Evolutionary conservation across 208 protist genomes (phyloP), one percentile per base, ranked within the genome.

Genomic region (Acanthamoeba healyi): DNA sequence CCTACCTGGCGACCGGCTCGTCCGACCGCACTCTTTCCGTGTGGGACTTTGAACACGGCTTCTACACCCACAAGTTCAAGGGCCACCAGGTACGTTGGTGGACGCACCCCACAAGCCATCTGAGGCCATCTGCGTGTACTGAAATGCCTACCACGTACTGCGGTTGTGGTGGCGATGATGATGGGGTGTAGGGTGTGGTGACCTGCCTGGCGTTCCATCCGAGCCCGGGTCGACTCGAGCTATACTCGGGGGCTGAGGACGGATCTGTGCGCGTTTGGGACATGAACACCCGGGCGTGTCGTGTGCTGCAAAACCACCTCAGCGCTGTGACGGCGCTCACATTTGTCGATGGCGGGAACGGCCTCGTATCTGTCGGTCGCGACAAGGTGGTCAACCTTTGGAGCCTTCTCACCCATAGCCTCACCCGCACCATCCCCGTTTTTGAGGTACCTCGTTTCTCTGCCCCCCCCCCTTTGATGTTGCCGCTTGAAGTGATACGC

Each of bases 11-110:
- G 26, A 94, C 82, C 34, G 95, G 89, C 49, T 95, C 95, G 14
- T 86, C 81, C 46, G 96, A 97, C 74, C 92, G 77, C 58, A 96
- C 63, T 0, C 49, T 96, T 56, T 38, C 72, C 34, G 94, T 97
- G 34, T 97, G 95, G 95, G 95, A 97, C 94, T 42, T 96, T 19
- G 82, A 94, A 36, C 54, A 96, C 46, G 95, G 95, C 67, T 95
- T 94, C 67, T 94, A 72, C 88, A 97, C 96, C 6, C 96, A 97
- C 61, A 95, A 95, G 44, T 95, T 97, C 54, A 70, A 44, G 29
- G 94, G 93, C 51, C 65, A 94, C 10, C 58, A 92, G 56, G 65
- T 44, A 36, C n/a, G n/a, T n/a, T n/a, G n/a, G n/a, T n/a, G n/a
- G n/a, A n/a, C n/a, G n/a, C n/a, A n/a, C n/a, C n/a, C n/a, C n/a